Evolutionary conservation across 306 rosid species (phyloP), one percentile per base, ranked within the genome.

Genomic region (Sphenostylis stenocarpa): DNA sequence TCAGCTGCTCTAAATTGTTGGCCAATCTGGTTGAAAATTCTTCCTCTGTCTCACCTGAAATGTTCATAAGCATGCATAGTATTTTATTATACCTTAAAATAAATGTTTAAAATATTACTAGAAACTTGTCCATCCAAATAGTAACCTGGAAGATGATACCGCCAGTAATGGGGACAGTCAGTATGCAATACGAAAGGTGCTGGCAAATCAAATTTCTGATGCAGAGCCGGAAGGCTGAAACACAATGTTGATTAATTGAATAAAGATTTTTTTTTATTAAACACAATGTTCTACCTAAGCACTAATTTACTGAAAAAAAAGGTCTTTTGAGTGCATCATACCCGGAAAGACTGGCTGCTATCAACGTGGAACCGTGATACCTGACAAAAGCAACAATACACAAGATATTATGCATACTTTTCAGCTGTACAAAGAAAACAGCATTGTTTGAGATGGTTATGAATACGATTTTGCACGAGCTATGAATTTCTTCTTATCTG

Each of bases 141-240:
- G 53, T n/a, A 66, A 95, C 98, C 99, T 75, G 98, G 99, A 86
- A 88, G 96, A 80, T 92, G 99, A 86, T 63, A 83, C 57, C 97
- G 96, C 99, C 99, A 95, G 76, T 91, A 95, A 78, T 95, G 97
- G 34, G 99, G 99, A 83, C 97, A 95, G 76, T 95, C 99, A 13
- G 97, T 95, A 84, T 95, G 97, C 73, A 89, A 80, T 34, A 92
- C 97, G 75, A 95, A 95, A 43, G 99, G 98, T 77, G 87, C 97
- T 28, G 99, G 99, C 76, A 90, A 84, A 86, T 95, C 99, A 86
- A 95, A 95, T 36, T 89, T 87, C 58, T 92, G 90, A 88, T 95
- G 99, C 86, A 95, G 68, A 66, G 97, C 96, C 1, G 97, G 90
- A 80, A 95, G 96, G 29, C 99, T 95, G 84, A 61, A 64, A 84